Conservation (phyloP, 2,329 filamentous ascomycete species). For the Talaromyces sp. region DNA sequence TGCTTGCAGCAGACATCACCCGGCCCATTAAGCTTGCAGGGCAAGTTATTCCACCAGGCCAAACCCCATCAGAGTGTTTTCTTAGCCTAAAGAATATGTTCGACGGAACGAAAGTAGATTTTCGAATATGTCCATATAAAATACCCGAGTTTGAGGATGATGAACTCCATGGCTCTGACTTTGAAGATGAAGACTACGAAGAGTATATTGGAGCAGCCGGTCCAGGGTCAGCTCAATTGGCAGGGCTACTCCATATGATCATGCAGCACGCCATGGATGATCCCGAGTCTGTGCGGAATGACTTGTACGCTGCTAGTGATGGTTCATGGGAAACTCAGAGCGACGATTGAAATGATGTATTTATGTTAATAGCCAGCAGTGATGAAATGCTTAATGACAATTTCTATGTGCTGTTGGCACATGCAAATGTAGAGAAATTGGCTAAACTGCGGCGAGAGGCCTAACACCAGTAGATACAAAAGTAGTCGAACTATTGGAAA, state of each 20-base stretch:
- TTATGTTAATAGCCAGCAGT: not conserved
- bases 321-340: not conserved
- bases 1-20: constrained; percentile 25
- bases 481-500: not conserved
- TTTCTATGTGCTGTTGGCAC: too few relatives aligned
- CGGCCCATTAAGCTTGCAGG: constrained; percentile 23
- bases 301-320: not conserved
- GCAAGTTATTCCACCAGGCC: constrained; percentile 21
- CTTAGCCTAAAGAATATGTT: constrained; percentile 23
- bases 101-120: constrained; percentile 18
- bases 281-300: not conserved
- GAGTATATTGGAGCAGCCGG: not conserved
- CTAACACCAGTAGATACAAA: not conserved
- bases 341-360: not conserved
- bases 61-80: constrained; percentile 24
- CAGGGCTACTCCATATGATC: not conserved
- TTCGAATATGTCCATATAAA: not conserved
- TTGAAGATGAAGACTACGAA: not conserved
- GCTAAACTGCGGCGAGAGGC: too few relatives aligned
- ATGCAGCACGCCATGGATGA: not conserved
- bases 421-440: not conserved
- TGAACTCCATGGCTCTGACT: not conserved
- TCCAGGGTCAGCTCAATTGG: not conserved
- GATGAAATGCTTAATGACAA: not conserved
- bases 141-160: not conserved